A percentile compares a stretch with the other conserved stretches of the same genome.
These are phyloP conservation scores for Oryza glaberrima DNA, from an alignment of 176 grass and related monocot genomes.

Conservation along the genomic window DNA sequence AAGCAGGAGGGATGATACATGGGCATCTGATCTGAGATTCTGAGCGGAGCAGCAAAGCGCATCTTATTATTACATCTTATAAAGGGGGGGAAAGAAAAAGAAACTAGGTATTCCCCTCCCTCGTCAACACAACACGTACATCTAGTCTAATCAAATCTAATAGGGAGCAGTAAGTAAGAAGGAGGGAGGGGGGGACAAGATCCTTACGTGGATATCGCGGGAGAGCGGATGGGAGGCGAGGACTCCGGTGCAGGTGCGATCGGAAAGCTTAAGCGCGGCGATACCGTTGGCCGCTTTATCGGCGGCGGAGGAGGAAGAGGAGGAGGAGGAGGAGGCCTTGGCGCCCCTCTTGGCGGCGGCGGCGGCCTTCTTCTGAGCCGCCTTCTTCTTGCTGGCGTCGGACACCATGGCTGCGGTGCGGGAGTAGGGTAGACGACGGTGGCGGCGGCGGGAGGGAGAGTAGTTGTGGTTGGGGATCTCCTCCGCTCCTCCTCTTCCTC, in stretches of 20 bases:
- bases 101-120: not conserved
- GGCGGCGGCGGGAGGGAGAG: not conserved
- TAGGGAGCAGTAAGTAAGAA: not conserved
- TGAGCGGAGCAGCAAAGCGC: not conserved
- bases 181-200: not conserved
- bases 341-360: constrained; percentile 90
- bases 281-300: constrained; percentile 60
- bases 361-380: constrained; percentile 89
- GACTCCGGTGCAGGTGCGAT: constrained; percentile 93
- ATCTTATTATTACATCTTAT: not conserved
- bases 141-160: not conserved
- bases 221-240: constrained; percentile 86
- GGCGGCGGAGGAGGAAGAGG: constrained; percentile 1
- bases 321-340: constrained; percentile 45
- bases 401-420: constrained; percentile 61
- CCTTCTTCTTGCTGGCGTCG: constrained; percentile 99
- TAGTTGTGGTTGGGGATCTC: not conserved
- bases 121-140: not conserved
- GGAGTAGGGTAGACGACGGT: too few relatives aligned
- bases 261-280: constrained; percentile 58
- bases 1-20: not conserved
- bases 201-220: constrained; percentile 80
- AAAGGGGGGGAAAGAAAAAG: not conserved
- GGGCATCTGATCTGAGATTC: not conserved
- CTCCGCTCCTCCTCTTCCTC: not conserved